Conservation (phyloP, 2,329 filamentous ascomycete species). For the Diplodia mutila region DNA sequence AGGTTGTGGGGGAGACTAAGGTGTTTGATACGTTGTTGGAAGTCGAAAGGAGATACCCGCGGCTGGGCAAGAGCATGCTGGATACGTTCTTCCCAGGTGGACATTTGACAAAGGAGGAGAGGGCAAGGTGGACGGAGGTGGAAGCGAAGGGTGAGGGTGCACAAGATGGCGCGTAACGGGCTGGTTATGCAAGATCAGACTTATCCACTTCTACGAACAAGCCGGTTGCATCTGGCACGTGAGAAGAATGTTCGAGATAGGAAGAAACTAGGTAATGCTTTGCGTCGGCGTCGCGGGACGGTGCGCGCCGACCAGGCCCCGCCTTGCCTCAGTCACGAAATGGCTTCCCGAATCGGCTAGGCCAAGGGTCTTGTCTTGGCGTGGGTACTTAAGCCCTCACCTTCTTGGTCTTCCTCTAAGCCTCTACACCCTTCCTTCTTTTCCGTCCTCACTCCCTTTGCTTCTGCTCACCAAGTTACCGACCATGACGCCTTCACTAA, state of each 20-base stretch:
- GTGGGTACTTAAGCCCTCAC: not conserved
- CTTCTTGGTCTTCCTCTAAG: not conserved
- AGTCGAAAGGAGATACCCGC: not conserved
- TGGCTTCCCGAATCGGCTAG: not conserved
- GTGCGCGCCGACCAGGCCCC: too few relatives aligned
- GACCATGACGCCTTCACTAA: not conserved
- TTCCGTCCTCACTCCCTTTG: not conserved
- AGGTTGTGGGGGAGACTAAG: not conserved
- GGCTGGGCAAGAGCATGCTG: not conserved
- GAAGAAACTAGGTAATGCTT: too few relatives aligned
- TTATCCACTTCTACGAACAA: too few relatives aligned
- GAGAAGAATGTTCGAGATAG: too few relatives aligned
- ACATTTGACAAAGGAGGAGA: not conserved
- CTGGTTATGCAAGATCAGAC: too few relatives aligned
- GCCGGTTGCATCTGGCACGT: too few relatives aligned
- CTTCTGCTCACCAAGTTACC: not conserved
- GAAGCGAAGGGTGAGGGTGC: not conserved
- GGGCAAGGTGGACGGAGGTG: not conserved
- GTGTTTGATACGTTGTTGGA: not conserved
- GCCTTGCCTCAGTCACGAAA: not conserved
- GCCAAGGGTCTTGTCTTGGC: not conserved
- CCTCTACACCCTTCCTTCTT: not conserved
- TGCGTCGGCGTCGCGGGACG: too few relatives aligned
- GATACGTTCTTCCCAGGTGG: constrained; percentile 4
- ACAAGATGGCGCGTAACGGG: too few relatives aligned